A percentile compares a stretch with the other conserved stretches of the same genome.
Evolutionary conservation across 2,329 filamentous ascomycete genomes (phyloP).

Genomic region (Aspergillus sp.): DNA sequence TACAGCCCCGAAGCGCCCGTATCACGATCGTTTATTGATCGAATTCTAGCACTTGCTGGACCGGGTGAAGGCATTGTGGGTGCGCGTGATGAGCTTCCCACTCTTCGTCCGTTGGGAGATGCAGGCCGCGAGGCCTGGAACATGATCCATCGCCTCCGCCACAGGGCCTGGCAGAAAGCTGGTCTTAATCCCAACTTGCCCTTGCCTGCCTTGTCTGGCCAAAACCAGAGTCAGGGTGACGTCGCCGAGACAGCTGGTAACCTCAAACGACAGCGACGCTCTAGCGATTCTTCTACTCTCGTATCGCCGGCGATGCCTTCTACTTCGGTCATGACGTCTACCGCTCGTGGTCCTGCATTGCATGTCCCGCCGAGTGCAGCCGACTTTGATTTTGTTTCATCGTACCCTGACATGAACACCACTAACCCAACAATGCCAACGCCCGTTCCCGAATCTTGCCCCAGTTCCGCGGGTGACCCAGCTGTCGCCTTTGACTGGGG

Average conservation of each 20-base stretch:
- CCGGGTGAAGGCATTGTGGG: constrained; percentile 48
- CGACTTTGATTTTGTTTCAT: constrained; percentile 40
- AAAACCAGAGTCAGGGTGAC: constrained; percentile 40
- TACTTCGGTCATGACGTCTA: constrained; percentile 24
- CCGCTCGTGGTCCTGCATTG: constrained; percentile 25
- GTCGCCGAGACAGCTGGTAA: constrained; percentile 15
- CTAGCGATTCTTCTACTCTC: neutral
- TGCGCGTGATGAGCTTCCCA: constrained; percentile 45
- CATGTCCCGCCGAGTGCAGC: constrained; percentile 35
- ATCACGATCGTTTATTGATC: constrained; percentile 48
- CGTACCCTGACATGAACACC: too few relatives aligned
- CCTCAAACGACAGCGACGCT: too few relatives aligned
- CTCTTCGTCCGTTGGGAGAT: constrained; percentile 46
- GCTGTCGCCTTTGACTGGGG: constrained; percentile 41
- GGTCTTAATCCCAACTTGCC: constrained; percentile 47
- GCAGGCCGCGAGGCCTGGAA: constrained; percentile 50
- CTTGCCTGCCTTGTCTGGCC: constrained; percentile 45
- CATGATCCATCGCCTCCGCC: constrained; percentile 48
- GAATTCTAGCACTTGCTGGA: constrained; percentile 46
- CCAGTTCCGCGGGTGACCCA: too few relatives aligned
- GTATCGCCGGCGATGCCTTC: constrained; percentile 10
- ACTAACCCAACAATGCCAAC: too few relatives aligned
- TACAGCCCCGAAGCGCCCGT: constrained; percentile 45
- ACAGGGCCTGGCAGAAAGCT: constrained; percentile 50
- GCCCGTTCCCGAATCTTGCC: too few relatives aligned